Evolutionary conservation across 2,329 filamentous ascomycete species (phyloP).

Genomic region (Whalleya microplaca): DNA sequence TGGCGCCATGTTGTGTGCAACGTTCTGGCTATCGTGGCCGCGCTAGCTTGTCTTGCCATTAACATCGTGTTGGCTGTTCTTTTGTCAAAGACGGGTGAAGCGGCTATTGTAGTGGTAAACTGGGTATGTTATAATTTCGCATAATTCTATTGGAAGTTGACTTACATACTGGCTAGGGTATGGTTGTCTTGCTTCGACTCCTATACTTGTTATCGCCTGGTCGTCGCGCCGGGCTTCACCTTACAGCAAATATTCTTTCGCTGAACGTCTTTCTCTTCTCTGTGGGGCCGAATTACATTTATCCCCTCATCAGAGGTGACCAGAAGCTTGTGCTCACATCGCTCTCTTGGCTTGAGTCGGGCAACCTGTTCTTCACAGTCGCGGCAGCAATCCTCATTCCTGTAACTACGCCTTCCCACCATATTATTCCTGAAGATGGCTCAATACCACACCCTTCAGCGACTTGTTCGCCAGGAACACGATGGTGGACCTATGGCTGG

Average conservation of each 20-base stretch:
- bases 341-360: background rate
- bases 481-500: slow-evolving; percentile 5
- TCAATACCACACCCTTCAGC: background rate
- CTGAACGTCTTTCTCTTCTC: background rate
- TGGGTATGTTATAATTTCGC: background rate
- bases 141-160: background rate
- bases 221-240: background rate
- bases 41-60: background rate
- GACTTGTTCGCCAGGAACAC: background rate
- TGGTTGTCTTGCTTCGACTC: background rate
- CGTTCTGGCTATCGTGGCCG: background rate
- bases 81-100: background rate
- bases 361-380: background rate
- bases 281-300: background rate
- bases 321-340: background rate
- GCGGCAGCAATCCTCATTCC: background rate
- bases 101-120: background rate
- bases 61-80: background rate
- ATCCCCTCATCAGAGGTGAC: background rate
- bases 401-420: background rate
- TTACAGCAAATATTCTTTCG: background rate
- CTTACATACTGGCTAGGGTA: background rate
- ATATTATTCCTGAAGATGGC: background rate
- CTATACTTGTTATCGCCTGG: background rate
- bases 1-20: background rate